Evolutionary conservation across 495 filamentous ascomycete species (phyloP).

Genomic region (Entonaema liquescens): DNA sequence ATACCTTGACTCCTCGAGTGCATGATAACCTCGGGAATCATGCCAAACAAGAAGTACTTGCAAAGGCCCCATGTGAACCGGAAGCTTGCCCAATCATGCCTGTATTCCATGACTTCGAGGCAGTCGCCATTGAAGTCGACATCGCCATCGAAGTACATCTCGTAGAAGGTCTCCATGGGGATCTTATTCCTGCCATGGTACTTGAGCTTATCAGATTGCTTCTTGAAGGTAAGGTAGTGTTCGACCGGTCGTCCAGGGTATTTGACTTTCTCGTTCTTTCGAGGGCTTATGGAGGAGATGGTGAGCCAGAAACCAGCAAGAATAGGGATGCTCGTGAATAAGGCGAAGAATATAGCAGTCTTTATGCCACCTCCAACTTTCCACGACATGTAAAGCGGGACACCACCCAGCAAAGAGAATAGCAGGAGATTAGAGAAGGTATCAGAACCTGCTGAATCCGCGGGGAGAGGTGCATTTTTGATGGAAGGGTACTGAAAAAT

Average conservation of each 20-base stretch:
- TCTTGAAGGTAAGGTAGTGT: constrained; percentile 86
- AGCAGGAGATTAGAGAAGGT: constrained; percentile 74
- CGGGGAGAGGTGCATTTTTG: constrained; percentile 81
- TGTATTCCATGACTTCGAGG: constrained; percentile 81
- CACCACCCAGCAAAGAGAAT: constrained; percentile 61
- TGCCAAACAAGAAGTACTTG: constrained; percentile 74
- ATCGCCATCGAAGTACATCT: constrained; percentile 87
- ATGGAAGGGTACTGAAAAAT: constrained; percentile 73
- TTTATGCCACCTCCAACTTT: constrained; percentile 75
- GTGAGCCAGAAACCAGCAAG: constrained; percentile 76
- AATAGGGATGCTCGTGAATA: constrained; percentile 72
- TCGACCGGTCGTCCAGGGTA: constrained; percentile 81
- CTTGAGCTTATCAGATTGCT: constrained; percentile 71
- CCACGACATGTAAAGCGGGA: constrained; percentile 74
- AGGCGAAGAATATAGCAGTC: constrained; percentile 74
- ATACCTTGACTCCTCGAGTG: constrained; percentile 79
- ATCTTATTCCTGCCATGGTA: constrained; percentile 83
- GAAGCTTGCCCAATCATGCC: constrained; percentile 90
- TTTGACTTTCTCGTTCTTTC: constrained; percentile 80
- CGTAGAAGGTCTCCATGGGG: constrained; percentile 85
- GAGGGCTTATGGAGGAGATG: constrained; percentile 70
- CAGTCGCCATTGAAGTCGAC: constrained; percentile 87
- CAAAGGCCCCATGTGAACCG: constrained; percentile 75
- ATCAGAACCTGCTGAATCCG: constrained; percentile 75
- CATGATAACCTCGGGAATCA: constrained; percentile 80